phyloP scores from a whole-genome alignment of 2,329 filamentous ascomycete species.

The Tympanopsis confertula region DNA sequence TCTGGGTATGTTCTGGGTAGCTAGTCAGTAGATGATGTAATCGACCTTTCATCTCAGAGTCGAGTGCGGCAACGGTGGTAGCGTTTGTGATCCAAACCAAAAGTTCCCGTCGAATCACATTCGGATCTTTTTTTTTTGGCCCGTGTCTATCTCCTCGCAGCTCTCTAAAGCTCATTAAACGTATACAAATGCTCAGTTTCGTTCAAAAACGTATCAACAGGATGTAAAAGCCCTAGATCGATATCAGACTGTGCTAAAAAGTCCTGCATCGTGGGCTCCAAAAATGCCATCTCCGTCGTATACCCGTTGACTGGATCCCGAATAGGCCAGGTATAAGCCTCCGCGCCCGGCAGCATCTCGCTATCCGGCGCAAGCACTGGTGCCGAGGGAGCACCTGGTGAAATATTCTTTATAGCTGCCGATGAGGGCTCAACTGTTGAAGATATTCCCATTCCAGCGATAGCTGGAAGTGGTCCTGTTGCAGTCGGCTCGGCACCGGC shows the following conservation, averaged over 20 bases:
- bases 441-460: background rate
- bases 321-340: background rate
- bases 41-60: no score
- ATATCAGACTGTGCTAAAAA: constrained; percentile 23
- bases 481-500: background rate
- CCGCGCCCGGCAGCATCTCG: background rate
- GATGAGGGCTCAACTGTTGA: background rate
- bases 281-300: constrained; percentile 21
- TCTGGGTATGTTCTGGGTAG: no score
- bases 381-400: no score
- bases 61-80: no score
- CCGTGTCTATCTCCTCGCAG: no score
- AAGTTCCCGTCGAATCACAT: no score
- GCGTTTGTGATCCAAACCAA: no score
- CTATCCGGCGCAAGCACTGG: no score
- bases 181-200: constrained; percentile 18
- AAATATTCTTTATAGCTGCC: no score
- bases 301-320: constrained; percentile 11
- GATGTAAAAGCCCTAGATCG: constrained; percentile 15
- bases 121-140: no score
- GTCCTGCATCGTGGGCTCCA: constrained; percentile 23
- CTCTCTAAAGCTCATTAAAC: constrained; percentile 1
- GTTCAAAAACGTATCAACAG: constrained; percentile 19
- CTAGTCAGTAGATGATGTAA: no score
- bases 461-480: background rate